Conservation (phyloP, 352 stramenopile species). For the Globisporangium middletonii region DNA sequence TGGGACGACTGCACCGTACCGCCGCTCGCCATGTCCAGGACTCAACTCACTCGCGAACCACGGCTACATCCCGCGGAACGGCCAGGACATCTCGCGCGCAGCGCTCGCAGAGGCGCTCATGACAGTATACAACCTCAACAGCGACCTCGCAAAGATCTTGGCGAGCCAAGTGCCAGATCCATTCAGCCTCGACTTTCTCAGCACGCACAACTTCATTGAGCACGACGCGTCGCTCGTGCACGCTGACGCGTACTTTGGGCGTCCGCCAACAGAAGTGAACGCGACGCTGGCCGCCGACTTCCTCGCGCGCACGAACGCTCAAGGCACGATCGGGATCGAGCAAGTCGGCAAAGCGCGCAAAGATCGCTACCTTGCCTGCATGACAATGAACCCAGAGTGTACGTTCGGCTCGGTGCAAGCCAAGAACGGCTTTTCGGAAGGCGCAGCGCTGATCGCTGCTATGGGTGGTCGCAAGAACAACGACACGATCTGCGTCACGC, state of each 20-base stretch:
- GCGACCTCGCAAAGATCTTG: conserved; percentile 3
- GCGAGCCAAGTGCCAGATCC: conserved; percentile 6
- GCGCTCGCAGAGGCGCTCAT: no score
- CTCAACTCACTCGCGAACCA: no score
- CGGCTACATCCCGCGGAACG: no score
- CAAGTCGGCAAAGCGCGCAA: conserved; percentile 28
- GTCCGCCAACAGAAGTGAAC: conserved; percentile 26
- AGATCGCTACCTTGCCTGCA: conserved; percentile 22
- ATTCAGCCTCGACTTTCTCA: conserved; percentile 15
- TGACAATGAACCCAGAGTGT: conserved; percentile 28
- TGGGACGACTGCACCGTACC: conserved; percentile 23
- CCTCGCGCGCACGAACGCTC: conserved; percentile 13
- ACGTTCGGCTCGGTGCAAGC: conserved; percentile 26
- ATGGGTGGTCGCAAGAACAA: conserved; percentile 29
- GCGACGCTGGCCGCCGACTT: conserved; percentile 24
- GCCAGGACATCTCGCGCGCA: no score
- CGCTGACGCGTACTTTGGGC: conserved; percentile 37
- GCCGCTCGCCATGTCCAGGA: conserved; percentile 4
- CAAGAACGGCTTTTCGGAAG: conserved; percentile 27
- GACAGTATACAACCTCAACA: no score
- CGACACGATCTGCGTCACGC: conserved; percentile 21
- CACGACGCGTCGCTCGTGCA: conserved; percentile 47
- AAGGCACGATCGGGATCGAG: conserved; percentile 22
- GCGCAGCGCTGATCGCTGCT: conserved; percentile 23
- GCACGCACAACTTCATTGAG: conserved; percentile 33